Evolutionary conservation across 2,329 filamentous ascomycete genomes (phyloP), one percentile per base, ranked within the genome.

Genomic region (Zymoseptoria brevis): DNA sequence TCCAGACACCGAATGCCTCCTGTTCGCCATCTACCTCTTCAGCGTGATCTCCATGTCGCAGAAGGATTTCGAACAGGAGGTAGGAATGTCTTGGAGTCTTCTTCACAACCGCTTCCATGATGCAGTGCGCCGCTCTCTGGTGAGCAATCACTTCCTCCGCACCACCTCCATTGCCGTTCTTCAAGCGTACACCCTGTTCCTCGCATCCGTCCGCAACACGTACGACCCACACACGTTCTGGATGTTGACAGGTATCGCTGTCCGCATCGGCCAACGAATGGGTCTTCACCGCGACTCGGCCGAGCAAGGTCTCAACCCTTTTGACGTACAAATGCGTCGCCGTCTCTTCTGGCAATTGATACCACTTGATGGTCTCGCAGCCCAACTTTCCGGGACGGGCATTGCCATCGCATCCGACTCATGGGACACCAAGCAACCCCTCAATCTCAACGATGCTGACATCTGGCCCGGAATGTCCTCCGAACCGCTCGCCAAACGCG

Each of bases 111-210:
- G 60, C 30, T 71, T 67, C 29, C 63, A 68, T 35, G 62, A 77
- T 19, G 86, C 81, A 1, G 76, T 81, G 1, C 84, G 87, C 62
- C 83, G 87, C 64, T 84, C 87, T 1, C 76, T 90, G 19, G 77
- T 86, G 41, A 86, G 86, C 62, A 85, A 83, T 1, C 81, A 82
- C 8, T 87, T 89, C 64, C 82, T 90, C 74, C 80, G 83, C 26
- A 83, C 83, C 11, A 82, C 83, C 1, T 86, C 90, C 60, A 68
- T 88, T 8, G 80, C 83, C 55, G 79, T 87, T 3, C 73, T 90
- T 22, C 87, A 90, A 71, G 87, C 86, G 1, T 85, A 85, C 59
- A 75, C 87, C 5, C 75, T 90, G 16, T 89, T 87, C 65, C 76
- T 88, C 59, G 57, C 72, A 1, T 60, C 69, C 6, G 63, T 67